Percentiles rank a stretch among this genome's conserved stretches.
Conservation (phyloP, 345 rosid genomes). For the Eucalyptus camaldulensis region DNA sequence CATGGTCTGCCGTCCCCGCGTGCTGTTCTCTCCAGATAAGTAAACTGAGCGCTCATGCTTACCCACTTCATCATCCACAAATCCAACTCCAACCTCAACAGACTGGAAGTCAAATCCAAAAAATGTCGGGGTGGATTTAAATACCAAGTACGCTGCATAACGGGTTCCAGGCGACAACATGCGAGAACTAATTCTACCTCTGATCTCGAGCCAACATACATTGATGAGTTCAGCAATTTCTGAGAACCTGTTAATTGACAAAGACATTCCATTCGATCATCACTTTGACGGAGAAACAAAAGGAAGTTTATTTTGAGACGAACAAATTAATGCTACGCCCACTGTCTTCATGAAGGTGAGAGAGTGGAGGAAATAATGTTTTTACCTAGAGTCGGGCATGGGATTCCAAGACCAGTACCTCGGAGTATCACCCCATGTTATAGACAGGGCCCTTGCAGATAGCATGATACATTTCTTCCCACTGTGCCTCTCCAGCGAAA, state of each 20-base stretch:
- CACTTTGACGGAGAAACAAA: not conserved
- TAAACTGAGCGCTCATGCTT: not conserved
- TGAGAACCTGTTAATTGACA: not conserved
- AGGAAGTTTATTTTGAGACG: not conserved
- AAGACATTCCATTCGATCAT: not conserved
- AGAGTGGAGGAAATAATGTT: not conserved
- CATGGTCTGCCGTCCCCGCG: not conserved
- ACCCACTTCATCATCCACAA: not conserved
- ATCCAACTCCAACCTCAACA: slow-evolving; percentile 2
- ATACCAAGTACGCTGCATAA: not conserved
- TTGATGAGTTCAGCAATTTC: not conserved
- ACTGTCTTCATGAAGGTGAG: not conserved
- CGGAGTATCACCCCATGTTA: slow-evolving; percentile 16
- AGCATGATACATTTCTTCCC: slow-evolving; percentile 25
- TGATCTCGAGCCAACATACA: not conserved
- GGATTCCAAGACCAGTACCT: not conserved
- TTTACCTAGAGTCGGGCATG: not conserved
- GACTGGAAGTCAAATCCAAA: not conserved
- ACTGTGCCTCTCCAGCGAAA: not conserved
- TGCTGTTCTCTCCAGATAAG: not conserved
- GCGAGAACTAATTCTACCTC: not conserved
- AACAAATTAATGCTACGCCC: not conserved
- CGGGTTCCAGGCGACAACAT: not conserved
- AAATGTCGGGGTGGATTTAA: not conserved
- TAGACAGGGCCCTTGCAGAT: slow-evolving; percentile 6